Percentiles rank a stretch among this genome's conserved stretches.
Evolutionary conservation across 1,284 basidiomycete genomes (phyloP).

Genomic region (Ganoderma resinaceum): DNA sequence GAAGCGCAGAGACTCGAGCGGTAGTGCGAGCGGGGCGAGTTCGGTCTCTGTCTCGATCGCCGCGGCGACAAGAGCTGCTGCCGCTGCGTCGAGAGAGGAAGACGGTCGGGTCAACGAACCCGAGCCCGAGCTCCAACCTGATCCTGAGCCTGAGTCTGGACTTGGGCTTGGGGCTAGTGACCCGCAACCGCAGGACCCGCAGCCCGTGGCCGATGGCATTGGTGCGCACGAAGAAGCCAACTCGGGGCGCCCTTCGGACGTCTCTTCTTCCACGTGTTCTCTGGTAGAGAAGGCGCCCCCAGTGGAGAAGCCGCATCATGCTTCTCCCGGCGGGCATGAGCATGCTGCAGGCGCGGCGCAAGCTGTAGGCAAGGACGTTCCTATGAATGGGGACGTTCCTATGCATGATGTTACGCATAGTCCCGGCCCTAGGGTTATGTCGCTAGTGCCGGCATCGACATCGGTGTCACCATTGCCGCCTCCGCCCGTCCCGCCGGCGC

Average conservation of each 20-base stretch:
- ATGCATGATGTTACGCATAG: neutral
- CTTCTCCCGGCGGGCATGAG: neutral
- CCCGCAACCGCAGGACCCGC: neutral
- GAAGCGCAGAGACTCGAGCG: slow-evolving; percentile 40
- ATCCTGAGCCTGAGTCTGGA: neutral
- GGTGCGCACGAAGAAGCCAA: slow-evolving; percentile 16
- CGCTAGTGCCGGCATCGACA: neutral
- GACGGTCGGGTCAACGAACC: slow-evolving; percentile 8
- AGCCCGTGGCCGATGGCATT: slow-evolving; percentile 2
- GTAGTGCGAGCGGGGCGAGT: slow-evolving; percentile 42
- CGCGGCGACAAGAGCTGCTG: slow-evolving; percentile 23
- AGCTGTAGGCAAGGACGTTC: neutral
- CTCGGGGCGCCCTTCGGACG: neutral
- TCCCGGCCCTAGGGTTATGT: neutral
- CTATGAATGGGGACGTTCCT: slow-evolving; percentile 6
- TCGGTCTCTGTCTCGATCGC: slow-evolving; percentile 42
- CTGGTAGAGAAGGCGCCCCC: neutral
- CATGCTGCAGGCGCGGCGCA: neutral
- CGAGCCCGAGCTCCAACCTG: neutral
- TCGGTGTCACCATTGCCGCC: neutral
- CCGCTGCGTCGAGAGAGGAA: slow-evolving; percentile 13
- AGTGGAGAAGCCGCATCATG: neutral
- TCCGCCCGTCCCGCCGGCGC: neutral
- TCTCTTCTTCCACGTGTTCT: neutral
- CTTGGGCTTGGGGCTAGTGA: neutral